phyloP scores from a whole-genome alignment of 2,329 filamentous ascomycete species.

The Colletotrichum sp. region DNA sequence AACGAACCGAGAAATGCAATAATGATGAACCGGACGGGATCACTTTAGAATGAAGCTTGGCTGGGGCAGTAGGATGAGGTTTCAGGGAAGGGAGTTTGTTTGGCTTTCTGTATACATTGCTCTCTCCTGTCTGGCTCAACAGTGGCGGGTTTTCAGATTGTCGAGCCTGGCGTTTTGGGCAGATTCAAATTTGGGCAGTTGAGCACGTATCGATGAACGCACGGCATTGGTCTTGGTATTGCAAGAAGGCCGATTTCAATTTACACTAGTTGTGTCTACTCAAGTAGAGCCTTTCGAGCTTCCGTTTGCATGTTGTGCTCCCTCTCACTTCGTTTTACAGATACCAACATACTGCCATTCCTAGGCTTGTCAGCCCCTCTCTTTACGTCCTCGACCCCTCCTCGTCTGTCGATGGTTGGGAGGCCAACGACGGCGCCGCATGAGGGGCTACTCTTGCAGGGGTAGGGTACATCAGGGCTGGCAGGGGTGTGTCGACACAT shows the following conservation, averaged over 20 bases:
- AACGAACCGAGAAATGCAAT: not conserved
- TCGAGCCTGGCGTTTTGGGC: not conserved
- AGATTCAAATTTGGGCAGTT: not conserved
- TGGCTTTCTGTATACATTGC: not conserved
- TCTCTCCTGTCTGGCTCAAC: not conserved
- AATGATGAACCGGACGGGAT: not conserved
- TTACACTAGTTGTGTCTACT: not conserved
- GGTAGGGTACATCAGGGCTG: not conserved
- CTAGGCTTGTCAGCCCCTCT: not conserved
- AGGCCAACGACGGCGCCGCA: not conserved
- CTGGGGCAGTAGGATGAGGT: not conserved
- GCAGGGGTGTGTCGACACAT: not conserved
- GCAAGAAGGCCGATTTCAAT: not conserved
- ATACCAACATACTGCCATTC: not conserved
- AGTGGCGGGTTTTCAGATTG: not conserved
- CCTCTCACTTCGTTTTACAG: not conserved
- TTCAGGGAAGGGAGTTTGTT: not conserved
- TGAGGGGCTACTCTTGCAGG: not conserved
- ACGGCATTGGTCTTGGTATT: not conserved
- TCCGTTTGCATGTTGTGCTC: not conserved
- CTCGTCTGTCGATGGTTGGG: not conserved
- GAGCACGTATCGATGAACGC: not conserved
- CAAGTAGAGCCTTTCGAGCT: not conserved
- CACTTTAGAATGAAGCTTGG: not conserved
- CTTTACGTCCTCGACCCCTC: not conserved